Conservation (phyloP, 2,329 filamentous ascomycete genomes). For the Lecanicillium sp. region DNA sequence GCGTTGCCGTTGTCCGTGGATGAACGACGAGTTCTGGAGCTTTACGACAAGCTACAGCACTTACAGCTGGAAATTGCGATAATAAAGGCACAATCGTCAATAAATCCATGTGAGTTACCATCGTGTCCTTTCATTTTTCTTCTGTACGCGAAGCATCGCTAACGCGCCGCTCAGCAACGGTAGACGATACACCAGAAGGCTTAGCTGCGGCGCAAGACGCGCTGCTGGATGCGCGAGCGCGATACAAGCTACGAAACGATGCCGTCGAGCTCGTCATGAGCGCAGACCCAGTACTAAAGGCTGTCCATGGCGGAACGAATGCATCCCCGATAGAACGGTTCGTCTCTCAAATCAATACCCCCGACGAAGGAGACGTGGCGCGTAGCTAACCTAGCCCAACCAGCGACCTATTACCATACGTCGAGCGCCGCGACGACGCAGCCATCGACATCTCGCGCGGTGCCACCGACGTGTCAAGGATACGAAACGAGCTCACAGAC, state of each 20-base stretch:
- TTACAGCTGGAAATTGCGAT: constrained; percentile 65
- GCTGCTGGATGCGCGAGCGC: constrained; percentile 61
- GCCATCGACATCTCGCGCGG: constrained; percentile 55
- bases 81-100: constrained; percentile 39
- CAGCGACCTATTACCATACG: constrained; percentile 58
- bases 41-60: constrained; percentile 65
- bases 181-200: constrained; percentile 38
- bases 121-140: too few relatives aligned
- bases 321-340: constrained; percentile 63
- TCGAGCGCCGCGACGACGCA: constrained; percentile 60
- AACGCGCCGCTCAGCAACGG: constrained; percentile 10
- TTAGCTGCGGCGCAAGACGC: constrained; percentile 53
- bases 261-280: constrained; percentile 61
- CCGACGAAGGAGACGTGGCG: too few relatives aligned
- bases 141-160: not conserved
- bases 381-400: constrained; percentile 3
- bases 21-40: constrained; percentile 57
- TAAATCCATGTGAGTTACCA: constrained; percentile 23
- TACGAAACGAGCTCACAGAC: constrained; percentile 43
- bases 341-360: constrained; percentile 7
- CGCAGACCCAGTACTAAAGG: constrained; percentile 68
- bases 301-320: constrained; percentile 60
- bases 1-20: constrained; percentile 52
- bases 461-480: constrained; percentile 40
- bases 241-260: constrained; percentile 60